Evolutionary conservation across 345 rosid species (phyloP), one percentile per base, ranked within the genome.

Genomic region (Rubroshorea leprosula): DNA sequence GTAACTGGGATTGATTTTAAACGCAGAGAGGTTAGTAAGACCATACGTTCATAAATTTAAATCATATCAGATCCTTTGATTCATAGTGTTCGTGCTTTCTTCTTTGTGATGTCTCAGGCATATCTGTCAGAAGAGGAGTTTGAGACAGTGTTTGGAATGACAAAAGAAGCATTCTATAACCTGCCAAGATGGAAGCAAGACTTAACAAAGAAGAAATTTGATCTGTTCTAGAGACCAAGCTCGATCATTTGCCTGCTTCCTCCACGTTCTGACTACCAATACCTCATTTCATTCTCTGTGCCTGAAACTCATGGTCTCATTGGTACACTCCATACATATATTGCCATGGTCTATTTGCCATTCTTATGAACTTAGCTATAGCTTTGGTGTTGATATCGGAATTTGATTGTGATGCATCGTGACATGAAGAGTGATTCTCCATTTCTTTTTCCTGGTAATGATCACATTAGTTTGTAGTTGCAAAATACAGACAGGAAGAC

Each of bases 101-200:
- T n/a, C n/a, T n/a, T n/a, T n/a, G n/a, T n/a, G n/a, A n/a, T n/a
- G n/a, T n/a, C n/a, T n/a, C 49, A 58, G 99, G 89, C 95, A 7
- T 94, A 94, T 66, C 80, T 94, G 50, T 77, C 93, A 2, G 87
- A 76, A 4, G 92, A 87, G 62, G 99, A 94, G 66, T 94, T 94
- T 67, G 70, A 78, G 72, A 65, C 67, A 23, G 72, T 90, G 50
- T 80, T 94, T 24, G 89, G 96, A 44, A 80, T 81, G 75, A 45
- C 73, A 54, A 94, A 87, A 75, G 96, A 78, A 66, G 83, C 73
- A 62, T 94, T 94, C 66, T 78, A 81, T 68, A 83, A 83, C 62
- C 63, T 83, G 69, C 99, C 99, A 4, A 83, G 78, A 67, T 94
- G 99, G 99, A 94, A 94, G 83, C 96, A 94, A 80, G 97, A 94